phyloP scores from a whole-genome alignment of 345 rosid genomes.

The Nasturtium officinale region DNA sequence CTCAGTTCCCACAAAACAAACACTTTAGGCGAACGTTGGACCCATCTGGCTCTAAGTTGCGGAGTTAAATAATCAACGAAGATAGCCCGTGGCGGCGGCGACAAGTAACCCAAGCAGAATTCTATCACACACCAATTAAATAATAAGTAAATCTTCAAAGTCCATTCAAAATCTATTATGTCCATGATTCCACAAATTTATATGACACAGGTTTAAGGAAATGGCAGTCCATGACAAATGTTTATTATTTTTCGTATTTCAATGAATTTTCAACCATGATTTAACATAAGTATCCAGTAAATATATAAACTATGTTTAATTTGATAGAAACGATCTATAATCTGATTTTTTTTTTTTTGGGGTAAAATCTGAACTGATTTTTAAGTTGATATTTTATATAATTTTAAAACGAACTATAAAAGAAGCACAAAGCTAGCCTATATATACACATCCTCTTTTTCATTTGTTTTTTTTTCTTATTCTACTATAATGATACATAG shows the following conservation, averaged over 20 bases:
- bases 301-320: not conserved
- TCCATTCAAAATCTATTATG: not conserved
- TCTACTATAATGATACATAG: not conserved
- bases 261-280: not conserved
- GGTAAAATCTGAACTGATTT: not conserved
- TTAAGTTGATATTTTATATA: not conserved
- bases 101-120: not conserved
- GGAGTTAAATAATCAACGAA: not conserved
- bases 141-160: not conserved
- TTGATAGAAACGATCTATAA: not conserved
- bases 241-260: not conserved
- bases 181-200: not conserved
- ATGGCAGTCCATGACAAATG: not conserved
- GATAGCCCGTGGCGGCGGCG: not conserved
- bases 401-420: not conserved
- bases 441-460: not conserved
- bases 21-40: conserved; percentile 4
- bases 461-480: not conserved
- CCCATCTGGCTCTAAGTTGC: not conserved
- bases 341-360: no score
- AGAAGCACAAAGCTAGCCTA: not conserved
- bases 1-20: conserved; percentile 12
- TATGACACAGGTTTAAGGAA: not conserved
- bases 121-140: not conserved
- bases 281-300: not conserved